Base-by-base conservation (phyloP, 805 yeast genomes). In the Starmerella floris region DNA sequence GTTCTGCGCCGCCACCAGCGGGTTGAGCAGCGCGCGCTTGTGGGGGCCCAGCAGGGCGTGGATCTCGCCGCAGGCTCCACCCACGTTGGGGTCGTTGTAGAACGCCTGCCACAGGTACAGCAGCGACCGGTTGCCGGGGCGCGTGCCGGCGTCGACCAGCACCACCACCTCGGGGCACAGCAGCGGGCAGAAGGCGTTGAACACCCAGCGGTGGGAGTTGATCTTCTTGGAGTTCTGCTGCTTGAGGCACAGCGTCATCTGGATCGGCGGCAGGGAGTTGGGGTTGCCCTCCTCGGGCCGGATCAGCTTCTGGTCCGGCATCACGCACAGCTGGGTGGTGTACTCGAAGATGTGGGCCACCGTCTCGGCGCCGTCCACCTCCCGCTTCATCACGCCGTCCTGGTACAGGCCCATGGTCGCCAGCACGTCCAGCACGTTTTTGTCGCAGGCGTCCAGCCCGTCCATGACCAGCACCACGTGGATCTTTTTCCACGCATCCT, bases 31-130 rank as follows among this genome's bases (percentile, higher is more conserved):
- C 42, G 48, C 46, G 27, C 51, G 44, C 31, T 47, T 41, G 49
- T 70, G 66, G 30, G 65, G 65, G 15, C 72, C 72, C 57, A 76
- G 62, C 56, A 72, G 66, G 2, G 79, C 79, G 44, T 73, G 76
- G 53, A 76, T 75, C 52, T 76, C 82, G n/a, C 82, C 82, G 61
- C 80, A 75, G 4, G 81, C 80, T 22, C 82, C 82, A 4, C 81
- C 82, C 23, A 76, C 76, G 44, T 67, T 67, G 9, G 69, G 67
- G 53, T 76, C 73, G 44, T 65, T 62, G 56, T 74, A 73, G 49
- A 76, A 76, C 39, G 74, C 78, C 50, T 73, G 71, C 82, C 82
- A 76, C 41, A 76, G 63, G 48, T 74, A 69, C 45, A 71, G 68
- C 43, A 76, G 61, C 4, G 81, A 68, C 49, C 71, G 72, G 21